phyloP scores from a whole-genome alignment of 441 rosid species.

The Hura crepitans region DNA sequence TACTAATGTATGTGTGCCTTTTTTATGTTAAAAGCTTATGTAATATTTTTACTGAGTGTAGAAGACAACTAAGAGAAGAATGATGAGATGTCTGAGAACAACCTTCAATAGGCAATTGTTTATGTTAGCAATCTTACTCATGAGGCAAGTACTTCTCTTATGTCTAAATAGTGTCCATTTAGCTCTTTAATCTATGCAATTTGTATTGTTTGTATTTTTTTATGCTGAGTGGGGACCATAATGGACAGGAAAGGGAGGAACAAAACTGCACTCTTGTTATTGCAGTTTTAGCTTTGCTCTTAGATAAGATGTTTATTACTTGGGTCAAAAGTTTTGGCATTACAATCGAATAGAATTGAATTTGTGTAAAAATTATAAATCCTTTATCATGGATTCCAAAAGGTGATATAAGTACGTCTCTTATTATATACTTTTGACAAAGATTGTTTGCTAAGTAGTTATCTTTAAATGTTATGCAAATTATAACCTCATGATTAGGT shows the following conservation, averaged over 20 bases:
- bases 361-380: neutral
- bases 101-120: constrained; percentile 64
- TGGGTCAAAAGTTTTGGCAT: no score
- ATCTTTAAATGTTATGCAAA: neutral
- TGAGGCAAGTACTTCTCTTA: constrained; percentile 39
- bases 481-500: neutral
- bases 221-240: neutral
- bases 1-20: neutral
- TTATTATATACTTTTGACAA: neutral
- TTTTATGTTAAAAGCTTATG: constrained; percentile 13
- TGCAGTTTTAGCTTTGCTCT: neutral
- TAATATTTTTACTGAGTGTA: constrained; percentile 23
- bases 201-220: neutral
- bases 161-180: neutral
- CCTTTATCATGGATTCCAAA: neutral
- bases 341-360: no score
- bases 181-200: neutral
- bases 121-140: constrained; percentile 84
- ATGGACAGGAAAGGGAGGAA: neutral
- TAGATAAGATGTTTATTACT: constrained; percentile 1
- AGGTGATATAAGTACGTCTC: neutral
- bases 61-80: constrained; percentile 61
- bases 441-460: neutral
- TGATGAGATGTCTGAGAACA: constrained; percentile 72
- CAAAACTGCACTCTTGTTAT: neutral